Base-by-base conservation (phyloP, 257 asterid species). In the Perilla frutescens region DNA sequence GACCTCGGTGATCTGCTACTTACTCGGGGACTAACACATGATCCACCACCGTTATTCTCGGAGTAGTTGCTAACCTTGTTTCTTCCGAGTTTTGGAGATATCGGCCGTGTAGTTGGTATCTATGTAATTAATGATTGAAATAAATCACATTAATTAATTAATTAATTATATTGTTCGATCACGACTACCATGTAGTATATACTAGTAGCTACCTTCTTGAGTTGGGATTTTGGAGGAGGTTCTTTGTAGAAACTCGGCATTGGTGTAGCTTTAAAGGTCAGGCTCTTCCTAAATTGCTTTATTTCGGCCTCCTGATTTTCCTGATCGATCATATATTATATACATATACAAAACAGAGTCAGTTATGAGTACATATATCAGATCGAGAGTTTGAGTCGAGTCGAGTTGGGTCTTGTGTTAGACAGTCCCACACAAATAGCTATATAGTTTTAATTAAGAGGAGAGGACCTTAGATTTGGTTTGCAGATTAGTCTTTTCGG, bases 241-340 rank as follows among this genome's bases (percentile, higher is more conserved):
- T 88, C 96, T 75, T 87, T 90, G 84, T 93, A 93, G 88, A 93
- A 93, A 80, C 82, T 86, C 14, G 98, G 97, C 96, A 93, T 85
- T 4, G 98, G 96, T 40, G 97, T 76, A 47, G 98, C 98, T 87
- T 87, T 93, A 75, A 93, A 93, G 26, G 87, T 81, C 84, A 93
- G 79, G 76, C 87, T 87, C 85, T 89, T 90, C 73, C 97, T 82
- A 67, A 87, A 81, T 74, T 86, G 88, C 90, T 85, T 93, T 53
- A 90, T 89, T 80, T 89, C 97, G 0, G 93, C 97, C 62, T 89
- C 96, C 70, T 85, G 90, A 74, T 45, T 81, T 85, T 90, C 97
- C 98, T 93, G 73, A 5, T 66, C 47, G 65, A 20, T 20, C 26
- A n/a, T n/a, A n/a, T n/a, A n/a, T n/a, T n/a, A n/a, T n/a, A n/a